These are phyloP conservation scores for Penicillium pulvis DNA, from an alignment of 495 filamentous ascomycete species.

Conservation along the genomic window DNA sequence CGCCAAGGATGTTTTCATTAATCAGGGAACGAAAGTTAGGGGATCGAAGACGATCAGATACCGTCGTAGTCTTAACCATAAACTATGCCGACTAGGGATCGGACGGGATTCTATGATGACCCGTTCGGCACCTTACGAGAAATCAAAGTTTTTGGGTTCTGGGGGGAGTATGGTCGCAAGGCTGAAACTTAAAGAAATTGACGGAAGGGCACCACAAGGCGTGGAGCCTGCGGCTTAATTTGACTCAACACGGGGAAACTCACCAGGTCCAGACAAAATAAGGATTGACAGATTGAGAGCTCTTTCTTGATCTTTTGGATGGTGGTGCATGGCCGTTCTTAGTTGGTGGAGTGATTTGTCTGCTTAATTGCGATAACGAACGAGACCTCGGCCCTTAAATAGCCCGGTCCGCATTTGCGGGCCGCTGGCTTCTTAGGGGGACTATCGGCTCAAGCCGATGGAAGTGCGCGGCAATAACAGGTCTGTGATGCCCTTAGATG, in stretches of 20 bases:
- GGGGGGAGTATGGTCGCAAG: slow-evolving; percentile 74
- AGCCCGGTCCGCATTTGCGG: slow-evolving; percentile 65
- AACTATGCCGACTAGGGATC: slow-evolving; percentile 75
- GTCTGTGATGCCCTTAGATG: slow-evolving; percentile 73
- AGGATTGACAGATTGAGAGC: slow-evolving; percentile 55
- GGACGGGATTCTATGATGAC: slow-evolving; percentile 69
- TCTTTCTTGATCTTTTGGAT: slow-evolving; percentile 64
- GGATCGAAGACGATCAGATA: slow-evolving; percentile 77
- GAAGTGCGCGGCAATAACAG: slow-evolving; percentile 73
- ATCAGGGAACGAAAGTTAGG: slow-evolving; percentile 76
- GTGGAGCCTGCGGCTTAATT: slow-evolving; percentile 70
- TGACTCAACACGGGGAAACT: slow-evolving; percentile 70
- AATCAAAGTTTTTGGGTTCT: slow-evolving; percentile 78
- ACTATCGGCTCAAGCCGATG: slow-evolving; percentile 71
- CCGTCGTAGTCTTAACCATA: slow-evolving; percentile 77
- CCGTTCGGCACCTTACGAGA: slow-evolving; percentile 72
- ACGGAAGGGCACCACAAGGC: slow-evolving; percentile 64
- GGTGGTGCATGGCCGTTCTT: slow-evolving; percentile 68
- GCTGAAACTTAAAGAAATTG: slow-evolving; percentile 73
- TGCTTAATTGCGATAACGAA: slow-evolving; percentile 78
- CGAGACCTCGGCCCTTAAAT: slow-evolving; percentile 76
- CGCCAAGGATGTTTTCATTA: slow-evolving; percentile 76
- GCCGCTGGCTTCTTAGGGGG: slow-evolving; percentile 69
- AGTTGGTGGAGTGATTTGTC: slow-evolving; percentile 72
- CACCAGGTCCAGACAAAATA: slow-evolving; percentile 67